Conservation (phyloP, 2,329 filamentous ascomycete genomes). For the Neocucurbitaria cava region DNA sequence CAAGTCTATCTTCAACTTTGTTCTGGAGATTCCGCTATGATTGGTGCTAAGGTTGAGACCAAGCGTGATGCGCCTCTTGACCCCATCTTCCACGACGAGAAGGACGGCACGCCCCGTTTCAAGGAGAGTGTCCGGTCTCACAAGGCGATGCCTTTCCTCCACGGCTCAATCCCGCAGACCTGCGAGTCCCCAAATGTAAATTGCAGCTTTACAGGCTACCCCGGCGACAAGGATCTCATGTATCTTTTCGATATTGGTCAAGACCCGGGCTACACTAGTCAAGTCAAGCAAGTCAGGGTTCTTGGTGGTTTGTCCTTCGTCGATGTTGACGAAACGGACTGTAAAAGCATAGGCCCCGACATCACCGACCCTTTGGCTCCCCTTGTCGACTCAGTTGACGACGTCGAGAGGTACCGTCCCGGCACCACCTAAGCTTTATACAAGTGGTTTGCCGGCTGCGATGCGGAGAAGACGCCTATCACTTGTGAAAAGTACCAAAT, state of each 20-base stretch:
- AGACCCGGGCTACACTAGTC: constrained; percentile 88
- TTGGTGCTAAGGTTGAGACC: constrained; percentile 97
- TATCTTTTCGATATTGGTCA: constrained; percentile 98
- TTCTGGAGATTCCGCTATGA: constrained; percentile 98
- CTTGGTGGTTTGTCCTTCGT: constrained; percentile 96
- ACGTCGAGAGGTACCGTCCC: constrained; percentile 94
- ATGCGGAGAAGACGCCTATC: constrained; percentile 43
- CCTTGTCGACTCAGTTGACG: constrained; percentile 95
- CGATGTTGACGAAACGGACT: constrained; percentile 98
- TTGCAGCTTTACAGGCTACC: constrained; percentile 97
- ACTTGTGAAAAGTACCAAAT: constrained; percentile 49
- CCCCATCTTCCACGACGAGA: constrained; percentile 96
- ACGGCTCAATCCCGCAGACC: constrained; percentile 95
- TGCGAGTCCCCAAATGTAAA: constrained; percentile 76
- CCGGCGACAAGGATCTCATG: constrained; percentile 96
- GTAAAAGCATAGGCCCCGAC: constrained; percentile 99
- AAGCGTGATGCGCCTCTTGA: constrained; percentile 76
- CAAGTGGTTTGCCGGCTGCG: constrained; percentile 94
- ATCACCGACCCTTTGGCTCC: constrained; percentile 90
- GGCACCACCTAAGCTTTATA: constrained; percentile 93
- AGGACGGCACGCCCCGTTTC: constrained; percentile 97
- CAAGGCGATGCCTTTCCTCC: constrained; percentile 99
- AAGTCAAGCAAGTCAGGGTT: constrained; percentile 98
- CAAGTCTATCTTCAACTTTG: constrained; percentile 93
- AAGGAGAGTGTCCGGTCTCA: constrained; percentile 99